Conservation (phyloP, 192 early-diverging fungal species). For the Globomyces pollinis-pini region DNA sequence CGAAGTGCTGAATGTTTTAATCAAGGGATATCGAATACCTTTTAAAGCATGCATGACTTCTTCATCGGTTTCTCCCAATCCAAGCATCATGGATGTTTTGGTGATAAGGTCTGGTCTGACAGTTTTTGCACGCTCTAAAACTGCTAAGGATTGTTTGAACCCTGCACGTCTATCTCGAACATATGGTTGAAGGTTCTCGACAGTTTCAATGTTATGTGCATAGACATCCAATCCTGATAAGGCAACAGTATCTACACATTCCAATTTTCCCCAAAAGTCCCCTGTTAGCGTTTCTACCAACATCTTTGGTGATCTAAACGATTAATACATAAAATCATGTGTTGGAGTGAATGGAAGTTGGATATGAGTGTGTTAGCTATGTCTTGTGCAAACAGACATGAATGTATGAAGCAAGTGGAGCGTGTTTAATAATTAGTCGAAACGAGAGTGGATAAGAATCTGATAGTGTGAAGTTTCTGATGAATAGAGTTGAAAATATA, state of each 20-base stretch:
- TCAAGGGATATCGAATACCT: conserved; percentile 32
- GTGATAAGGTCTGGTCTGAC: conserved; percentile 74
- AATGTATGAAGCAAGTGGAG: not conserved
- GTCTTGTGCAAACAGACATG: too few species aligned
- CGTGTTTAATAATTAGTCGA: too few species aligned
- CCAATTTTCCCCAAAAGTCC: conserved; percentile 78
- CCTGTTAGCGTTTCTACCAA: conserved; percentile 95
- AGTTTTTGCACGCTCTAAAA: conserved; percentile 81
- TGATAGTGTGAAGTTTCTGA: not conserved
- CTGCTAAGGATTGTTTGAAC: conserved; percentile 85
- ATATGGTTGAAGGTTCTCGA: conserved; percentile 77
- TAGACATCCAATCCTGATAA: conserved; percentile 91
- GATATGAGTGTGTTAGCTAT: not conserved
- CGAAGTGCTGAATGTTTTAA: conserved; percentile 61
- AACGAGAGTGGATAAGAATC: not conserved
- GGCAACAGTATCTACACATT: conserved; percentile 75
- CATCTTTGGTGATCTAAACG: conserved; percentile 72
- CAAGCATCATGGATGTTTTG: conserved; percentile 98
- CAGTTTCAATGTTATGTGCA: conserved; percentile 97
- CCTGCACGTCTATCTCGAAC: conserved; percentile 89
- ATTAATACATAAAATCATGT: too few species aligned
- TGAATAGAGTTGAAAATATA: conserved; percentile 9
- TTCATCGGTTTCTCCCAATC: conserved; percentile 89
- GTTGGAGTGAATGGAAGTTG: too few species aligned
- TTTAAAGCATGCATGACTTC: conserved; percentile 84